Evolutionary conservation across 208 protist genomes (phyloP).

Genomic region (Plasmodiophora brassicae): DNA sequence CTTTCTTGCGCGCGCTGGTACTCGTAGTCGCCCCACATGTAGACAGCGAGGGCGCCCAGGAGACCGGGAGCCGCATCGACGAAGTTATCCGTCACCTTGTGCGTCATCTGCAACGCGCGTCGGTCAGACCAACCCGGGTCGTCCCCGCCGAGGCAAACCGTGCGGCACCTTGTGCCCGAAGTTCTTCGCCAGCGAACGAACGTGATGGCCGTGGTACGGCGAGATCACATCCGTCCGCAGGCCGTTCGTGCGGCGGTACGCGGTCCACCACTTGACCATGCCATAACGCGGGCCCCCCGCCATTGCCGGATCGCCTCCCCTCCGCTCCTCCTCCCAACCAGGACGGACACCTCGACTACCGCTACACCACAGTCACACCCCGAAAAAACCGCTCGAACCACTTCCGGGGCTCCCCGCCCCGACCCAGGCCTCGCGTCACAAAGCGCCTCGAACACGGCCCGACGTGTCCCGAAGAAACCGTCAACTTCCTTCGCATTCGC

Average conservation of each 20-base stretch:
- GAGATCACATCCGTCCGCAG: not conserved
- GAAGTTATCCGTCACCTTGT: conserved; percentile 25
- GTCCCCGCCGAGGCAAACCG: not conserved
- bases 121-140: not conserved
- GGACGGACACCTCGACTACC: too few species aligned
- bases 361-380: too few species aligned
- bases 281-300: too few species aligned
- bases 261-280: conserved; percentile 2
- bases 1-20: not conserved
- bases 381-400: too few species aligned
- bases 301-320: too few species aligned
- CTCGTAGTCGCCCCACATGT: conserved; percentile 9
- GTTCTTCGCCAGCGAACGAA: not conserved
- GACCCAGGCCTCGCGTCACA: too few species aligned
- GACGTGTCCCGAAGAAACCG: too few species aligned
- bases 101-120: not conserved
- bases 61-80: not conserved
- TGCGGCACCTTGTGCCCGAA: conserved; percentile 5
- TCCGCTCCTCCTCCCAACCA: too few species aligned
- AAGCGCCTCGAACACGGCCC: too few species aligned
- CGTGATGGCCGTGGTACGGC: not conserved
- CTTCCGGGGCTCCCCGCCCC: too few species aligned
- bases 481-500: too few species aligned
- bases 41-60: not conserved
- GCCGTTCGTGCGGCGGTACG: not conserved